A percentile compares a stretch with the other conserved stretches of the same genome.
phyloP scores from a whole-genome alignment of 257 asterid species.

The Solanum sejunctum region DNA sequence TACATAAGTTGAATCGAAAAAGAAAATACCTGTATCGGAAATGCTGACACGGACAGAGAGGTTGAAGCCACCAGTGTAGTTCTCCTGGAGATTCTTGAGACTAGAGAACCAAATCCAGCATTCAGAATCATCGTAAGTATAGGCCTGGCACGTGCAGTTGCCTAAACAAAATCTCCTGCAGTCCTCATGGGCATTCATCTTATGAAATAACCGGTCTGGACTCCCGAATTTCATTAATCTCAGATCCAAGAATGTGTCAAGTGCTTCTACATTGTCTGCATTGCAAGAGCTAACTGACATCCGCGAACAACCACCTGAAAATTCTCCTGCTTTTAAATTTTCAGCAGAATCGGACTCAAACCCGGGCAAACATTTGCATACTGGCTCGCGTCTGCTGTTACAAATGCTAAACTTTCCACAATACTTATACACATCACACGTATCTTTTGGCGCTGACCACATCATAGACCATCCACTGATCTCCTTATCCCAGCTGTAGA shows the following conservation, averaged over 20 bases:
- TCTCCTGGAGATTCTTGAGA: constrained; percentile 8
- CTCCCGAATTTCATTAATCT: neutral
- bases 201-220: accelerated
- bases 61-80: neutral
- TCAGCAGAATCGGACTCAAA: neutral
- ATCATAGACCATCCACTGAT: neutral
- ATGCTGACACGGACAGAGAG: constrained; percentile 11
- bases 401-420: constrained; percentile 29
- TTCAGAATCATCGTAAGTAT: neutral
- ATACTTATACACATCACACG: neutral
- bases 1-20: neutral
- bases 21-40: constrained; percentile 7
- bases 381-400: neutral
- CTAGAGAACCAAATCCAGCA: constrained; percentile 16
- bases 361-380: constrained; percentile 24
- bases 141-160: constrained; percentile 16
- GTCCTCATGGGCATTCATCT: neutral
- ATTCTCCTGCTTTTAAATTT: neutral
- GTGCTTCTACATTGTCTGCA: neutral
- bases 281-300: neutral
- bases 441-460: constrained; percentile 11
- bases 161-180: constrained; percentile 15
- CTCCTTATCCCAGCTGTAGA: neutral
- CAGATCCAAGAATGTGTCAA: neutral
- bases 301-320: constrained; percentile 7